These are phyloP conservation scores for Triticum aestivum DNA, from an alignment of 176 grass and related monocot species.

Conservation along the genomic window IWGSC_CS_RefSeq_v2.1 NC_057794.1:98091001-98091500, in stretches of 20 bases:
- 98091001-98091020: slow-evolving; percentile 1
- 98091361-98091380: slow-evolving; percentile 2
- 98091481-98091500: background rate
- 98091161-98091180: background rate
- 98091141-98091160: background rate
- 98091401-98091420: background rate
- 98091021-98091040: background rate
- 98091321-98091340: background rate
- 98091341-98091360: background rate
- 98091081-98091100: no score
- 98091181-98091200: no score
- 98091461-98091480: background rate
- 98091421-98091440: background rate
- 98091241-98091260: no score
- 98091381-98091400: background rate
- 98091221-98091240: no score
- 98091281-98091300: no score
- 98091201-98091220: no score
- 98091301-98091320: background rate
- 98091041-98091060: no score
- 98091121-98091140: background rate
- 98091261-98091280: no score
- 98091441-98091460: background rate
- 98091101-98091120: background rate
- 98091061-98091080: no score